These are phyloP conservation scores for Pythium angustatum DNA, from an alignment of 352 stramenopile genomes.

Conservation along the genomic window DNA sequence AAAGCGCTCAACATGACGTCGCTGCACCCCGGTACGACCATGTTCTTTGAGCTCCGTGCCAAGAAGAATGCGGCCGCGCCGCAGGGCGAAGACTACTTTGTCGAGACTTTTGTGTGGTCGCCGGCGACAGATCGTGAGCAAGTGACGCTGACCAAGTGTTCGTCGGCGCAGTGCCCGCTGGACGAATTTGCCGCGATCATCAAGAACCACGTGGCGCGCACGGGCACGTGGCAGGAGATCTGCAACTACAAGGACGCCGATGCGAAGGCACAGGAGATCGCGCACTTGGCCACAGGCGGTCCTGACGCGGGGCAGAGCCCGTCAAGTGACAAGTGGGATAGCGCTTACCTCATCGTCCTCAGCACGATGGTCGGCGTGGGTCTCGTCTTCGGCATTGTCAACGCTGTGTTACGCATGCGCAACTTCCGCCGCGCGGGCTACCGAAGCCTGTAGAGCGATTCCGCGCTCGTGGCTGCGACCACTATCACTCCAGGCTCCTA, in stretches of 20 bases:
- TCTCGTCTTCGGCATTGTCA: conserved; percentile 53
- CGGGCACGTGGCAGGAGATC: conserved; percentile 81
- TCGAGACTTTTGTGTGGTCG: conserved; percentile 80
- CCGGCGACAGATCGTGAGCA: conserved; percentile 64
- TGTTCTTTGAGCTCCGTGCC: conserved; percentile 82
- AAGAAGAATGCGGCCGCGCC: conserved; percentile 20
- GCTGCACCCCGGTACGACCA: conserved; percentile 71
- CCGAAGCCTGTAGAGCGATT: conserved; percentile 36
- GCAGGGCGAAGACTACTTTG: conserved; percentile 51
- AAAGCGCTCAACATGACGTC: conserved; percentile 64
- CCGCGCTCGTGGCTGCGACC: too few relatives aligned
- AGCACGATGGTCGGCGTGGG: conserved; percentile 43
- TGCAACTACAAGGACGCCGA: conserved; percentile 58
- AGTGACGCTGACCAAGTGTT: conserved; percentile 80
- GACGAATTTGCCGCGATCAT: conserved; percentile 81
- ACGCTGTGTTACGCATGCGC: conserved; percentile 46
- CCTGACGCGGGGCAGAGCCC: conserved; percentile 11
- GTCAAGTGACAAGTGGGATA: conserved; percentile 28
- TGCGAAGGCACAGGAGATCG: conserved; percentile 24
- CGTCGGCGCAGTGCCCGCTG: conserved; percentile 61
- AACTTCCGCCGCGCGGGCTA: conserved; percentile 53
- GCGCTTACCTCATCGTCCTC: conserved; percentile 46
- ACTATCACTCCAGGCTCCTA: too few relatives aligned
- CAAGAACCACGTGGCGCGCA: conserved; percentile 56
- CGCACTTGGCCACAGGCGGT: conserved; percentile 23